Percentiles rank a stretch among this genome's conserved stretches.
These are phyloP conservation scores for Cyberlindnera sargentensis DNA, from an alignment of 805 yeast species.

Conservation along the genomic window DNA sequence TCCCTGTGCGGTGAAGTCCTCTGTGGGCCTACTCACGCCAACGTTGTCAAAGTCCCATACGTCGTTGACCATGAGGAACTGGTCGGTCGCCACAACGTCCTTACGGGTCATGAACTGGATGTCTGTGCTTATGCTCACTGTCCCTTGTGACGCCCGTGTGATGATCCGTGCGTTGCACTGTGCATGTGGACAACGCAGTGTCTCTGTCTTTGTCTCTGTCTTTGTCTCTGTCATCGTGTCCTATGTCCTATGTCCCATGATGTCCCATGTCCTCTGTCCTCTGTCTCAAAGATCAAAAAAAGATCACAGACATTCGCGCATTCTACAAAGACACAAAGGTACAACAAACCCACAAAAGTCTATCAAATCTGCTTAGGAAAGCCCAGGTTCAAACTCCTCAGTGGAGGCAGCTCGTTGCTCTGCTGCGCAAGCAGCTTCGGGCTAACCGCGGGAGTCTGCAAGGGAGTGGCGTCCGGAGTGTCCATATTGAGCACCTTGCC, in stretches of 20 bases:
- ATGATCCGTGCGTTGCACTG: slow-evolving; percentile 22
- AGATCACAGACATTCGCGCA: no score
- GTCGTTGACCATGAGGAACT: slow-evolving; percentile 42
- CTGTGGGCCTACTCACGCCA: slow-evolving; percentile 48
- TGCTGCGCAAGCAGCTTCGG: slow-evolving; percentile 17
- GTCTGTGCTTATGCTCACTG: slow-evolving; percentile 2
- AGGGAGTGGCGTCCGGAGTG: slow-evolving; percentile 2
- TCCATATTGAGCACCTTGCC: slow-evolving; percentile 13
- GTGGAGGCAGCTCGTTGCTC: slow-evolving; percentile 20
- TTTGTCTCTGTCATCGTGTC: no score
- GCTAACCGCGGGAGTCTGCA: slow-evolving; percentile 13
- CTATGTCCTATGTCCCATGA: no score
- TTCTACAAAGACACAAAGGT: no score
- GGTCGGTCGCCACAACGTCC: background rate
- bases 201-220: no score
- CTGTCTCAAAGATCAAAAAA: no score
- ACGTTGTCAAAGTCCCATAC: slow-evolving; percentile 79
- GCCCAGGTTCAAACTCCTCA: slow-evolving; percentile 21
- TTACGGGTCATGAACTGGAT: slow-evolving; percentile 3
- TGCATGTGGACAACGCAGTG: slow-evolving; percentile 18
- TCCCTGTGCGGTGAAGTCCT: slow-evolving; percentile 13
- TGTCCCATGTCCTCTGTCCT: no score
- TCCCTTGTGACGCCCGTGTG: slow-evolving; percentile 3
- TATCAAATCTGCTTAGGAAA: slow-evolving; percentile 3
- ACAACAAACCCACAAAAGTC: no score